phyloP scores from a whole-genome alignment of 768 basidiomycete genomes.

The Trametes cinnabarina region DNA sequence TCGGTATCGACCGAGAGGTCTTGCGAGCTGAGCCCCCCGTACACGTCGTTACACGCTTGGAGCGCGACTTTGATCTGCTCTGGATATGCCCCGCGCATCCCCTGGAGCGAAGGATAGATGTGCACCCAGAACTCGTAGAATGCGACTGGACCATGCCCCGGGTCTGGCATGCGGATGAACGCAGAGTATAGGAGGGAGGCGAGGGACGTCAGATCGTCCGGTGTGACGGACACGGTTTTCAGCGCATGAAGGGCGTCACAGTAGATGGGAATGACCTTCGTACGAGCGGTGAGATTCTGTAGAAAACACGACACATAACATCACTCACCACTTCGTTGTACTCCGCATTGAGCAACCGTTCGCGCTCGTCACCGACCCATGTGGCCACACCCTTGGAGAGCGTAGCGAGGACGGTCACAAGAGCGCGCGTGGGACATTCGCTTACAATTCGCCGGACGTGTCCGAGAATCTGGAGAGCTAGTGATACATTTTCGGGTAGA shows the following conservation, averaged over 20 bases:
- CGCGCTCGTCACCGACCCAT: conserved; percentile 53
- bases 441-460: not conserved
- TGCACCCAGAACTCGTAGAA: conserved; percentile 60
- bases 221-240: conserved; percentile 37
- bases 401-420: conserved; percentile 21
- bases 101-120: conserved; percentile 27
- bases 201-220: conserved; percentile 39
- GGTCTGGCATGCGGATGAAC: conserved; percentile 46
- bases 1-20: conserved; percentile 37
- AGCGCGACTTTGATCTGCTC: conserved; percentile 43
- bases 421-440: not conserved
- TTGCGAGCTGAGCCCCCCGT: conserved; percentile 44
- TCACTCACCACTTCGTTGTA: conserved; percentile 48
- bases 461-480: not conserved
- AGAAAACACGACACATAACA: too few relatives aligned
- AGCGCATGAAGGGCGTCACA: conserved; percentile 42
- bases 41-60: conserved; percentile 45
- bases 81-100: conserved; percentile 34
- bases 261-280: conserved; percentile 41
- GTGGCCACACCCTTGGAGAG: conserved; percentile 40
- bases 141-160: conserved; percentile 48
- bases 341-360: conserved; percentile 41
- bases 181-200: conserved; percentile 50
- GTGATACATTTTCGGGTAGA: not conserved
- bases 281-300: too few relatives aligned